A percentile compares a stretch with the other conserved stretches of the same genome.
Conservation (phyloP, 2,329 filamentous ascomycete species). For the Scopulariopsis brevicaulis region DNA sequence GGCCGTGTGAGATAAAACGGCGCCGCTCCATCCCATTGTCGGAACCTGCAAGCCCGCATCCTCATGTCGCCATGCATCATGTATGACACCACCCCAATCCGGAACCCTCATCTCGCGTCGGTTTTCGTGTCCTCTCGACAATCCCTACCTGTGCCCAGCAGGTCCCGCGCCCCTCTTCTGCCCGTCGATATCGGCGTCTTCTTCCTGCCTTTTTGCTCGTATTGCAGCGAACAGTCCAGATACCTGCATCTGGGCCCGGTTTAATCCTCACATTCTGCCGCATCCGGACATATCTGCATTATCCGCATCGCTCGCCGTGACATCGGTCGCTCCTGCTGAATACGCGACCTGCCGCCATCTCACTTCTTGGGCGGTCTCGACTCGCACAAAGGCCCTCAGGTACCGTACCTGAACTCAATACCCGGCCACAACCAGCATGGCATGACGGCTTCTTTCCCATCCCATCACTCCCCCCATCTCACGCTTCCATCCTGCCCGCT, state of each 20-base stretch:
- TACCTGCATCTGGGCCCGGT: not conserved
- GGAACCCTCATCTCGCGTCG: no score
- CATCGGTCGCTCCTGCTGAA: not conserved
- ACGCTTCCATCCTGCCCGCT: not conserved
- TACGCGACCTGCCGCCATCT: conserved; percentile 1
- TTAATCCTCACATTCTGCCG: not conserved
- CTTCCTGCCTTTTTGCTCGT: no score
- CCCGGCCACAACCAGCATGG: not conserved
- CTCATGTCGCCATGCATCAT: not conserved
- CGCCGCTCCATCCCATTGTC: not conserved
- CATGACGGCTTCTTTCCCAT: not conserved
- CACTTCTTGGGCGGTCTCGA: not conserved
- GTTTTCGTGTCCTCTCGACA: no score
- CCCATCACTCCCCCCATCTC: not conserved
- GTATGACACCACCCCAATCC: no score
- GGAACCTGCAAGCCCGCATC: not conserved
- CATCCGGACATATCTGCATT: not conserved
- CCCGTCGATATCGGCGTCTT: no score
- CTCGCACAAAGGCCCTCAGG: not conserved
- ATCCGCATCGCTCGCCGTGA: not conserved
- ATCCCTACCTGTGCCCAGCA: no score
- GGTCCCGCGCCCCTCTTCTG: no score
- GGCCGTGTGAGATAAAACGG: not conserved
- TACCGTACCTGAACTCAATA: not conserved
- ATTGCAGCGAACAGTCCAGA: not conserved